Evolutionary conservation across 2,329 filamentous ascomycete genomes (phyloP).

Genomic region (Gremmenia infestans): DNA sequence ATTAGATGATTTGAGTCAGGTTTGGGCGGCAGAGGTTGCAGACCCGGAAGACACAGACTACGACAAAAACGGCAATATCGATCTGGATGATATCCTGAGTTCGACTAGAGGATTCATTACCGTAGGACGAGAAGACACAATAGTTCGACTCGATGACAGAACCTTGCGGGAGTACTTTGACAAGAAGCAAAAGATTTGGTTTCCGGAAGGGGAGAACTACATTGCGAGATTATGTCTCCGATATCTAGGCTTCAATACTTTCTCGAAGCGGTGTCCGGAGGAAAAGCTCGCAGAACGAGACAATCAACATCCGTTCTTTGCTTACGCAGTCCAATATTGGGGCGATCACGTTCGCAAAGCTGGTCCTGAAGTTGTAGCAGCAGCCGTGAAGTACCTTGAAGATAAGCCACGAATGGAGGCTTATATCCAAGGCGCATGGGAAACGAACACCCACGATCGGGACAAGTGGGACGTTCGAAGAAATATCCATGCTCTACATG

Average conservation of each 20-base stretch:
- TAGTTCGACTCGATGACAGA: constrained; percentile 11
- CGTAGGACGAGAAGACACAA: constrained; percentile 7
- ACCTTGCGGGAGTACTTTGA: constrained; percentile 15
- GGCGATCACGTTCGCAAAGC: constrained; percentile 18
- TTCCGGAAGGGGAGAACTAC: constrained; percentile 6
- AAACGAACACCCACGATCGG: constrained; percentile 8
- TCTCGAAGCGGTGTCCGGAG: constrained; percentile 8
- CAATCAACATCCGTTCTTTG: constrained; percentile 16
- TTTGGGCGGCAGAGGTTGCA: constrained; percentile 27
- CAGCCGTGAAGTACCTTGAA: constrained; percentile 11
- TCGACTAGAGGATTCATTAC: constrained; percentile 14
- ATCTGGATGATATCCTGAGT: constrained; percentile 15
- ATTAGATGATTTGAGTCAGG: constrained; percentile 30
- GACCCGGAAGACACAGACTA: constrained; percentile 3
- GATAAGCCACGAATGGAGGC: constrained; percentile 11
- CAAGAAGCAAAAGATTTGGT: constrained; percentile 5
- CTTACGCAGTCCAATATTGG: constrained; percentile 26
- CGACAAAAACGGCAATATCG: constrained; percentile 9
- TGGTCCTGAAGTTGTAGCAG: constrained; percentile 1
- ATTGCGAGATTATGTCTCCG: constrained; percentile 11
- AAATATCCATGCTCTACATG: constrained; percentile 15
- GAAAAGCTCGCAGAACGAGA: constrained; percentile 14
- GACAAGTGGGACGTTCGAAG: constrained; percentile 19
- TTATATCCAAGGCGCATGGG: constrained; percentile 18
- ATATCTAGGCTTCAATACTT: constrained; percentile 10